Conservation (phyloP, 2,329 filamentous ascomycete genomes). For the Fusarium kyushuense region DNA sequence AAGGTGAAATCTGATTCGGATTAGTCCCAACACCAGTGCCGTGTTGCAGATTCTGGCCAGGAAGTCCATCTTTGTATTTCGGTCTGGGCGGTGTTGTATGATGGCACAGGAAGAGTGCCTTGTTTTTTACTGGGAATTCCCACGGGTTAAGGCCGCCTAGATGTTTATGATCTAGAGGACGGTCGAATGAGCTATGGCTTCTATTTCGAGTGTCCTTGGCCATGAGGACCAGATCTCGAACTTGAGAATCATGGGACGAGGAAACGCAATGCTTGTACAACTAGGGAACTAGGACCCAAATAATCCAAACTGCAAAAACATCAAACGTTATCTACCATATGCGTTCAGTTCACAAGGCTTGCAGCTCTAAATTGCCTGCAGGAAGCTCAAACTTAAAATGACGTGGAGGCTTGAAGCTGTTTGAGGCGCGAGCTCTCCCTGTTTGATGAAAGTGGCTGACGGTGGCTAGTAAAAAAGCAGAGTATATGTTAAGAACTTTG, state of each 20-base stretch:
- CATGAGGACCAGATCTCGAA: conserved; percentile 46
- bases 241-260: conserved; percentile 43
- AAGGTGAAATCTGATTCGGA: conserved; percentile 24
- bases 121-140: conserved; percentile 54
- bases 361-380: background rate
- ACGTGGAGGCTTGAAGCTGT: conserved; percentile 10
- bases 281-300: conserved; percentile 40
- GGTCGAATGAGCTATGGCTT: conserved; percentile 46
- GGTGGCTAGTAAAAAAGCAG: background rate
- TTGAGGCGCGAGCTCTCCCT: background rate
- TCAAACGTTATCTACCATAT: background rate
- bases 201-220: conserved; percentile 34
- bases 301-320: conserved; percentile 40
- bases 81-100: conserved; percentile 59
- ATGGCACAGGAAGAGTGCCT: conserved; percentile 56
- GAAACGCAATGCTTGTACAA: conserved; percentile 51
- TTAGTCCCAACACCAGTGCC: conserved; percentile 24
- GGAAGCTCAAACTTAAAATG: background rate
- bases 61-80: conserved; percentile 52
- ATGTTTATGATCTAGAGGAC: conserved; percentile 51
- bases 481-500: background rate
- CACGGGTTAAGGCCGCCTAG: conserved; percentile 52
- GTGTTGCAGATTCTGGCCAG: conserved; percentile 27
- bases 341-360: background rate
- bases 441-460: background rate